Conservation (phyloP, 345 rosid species). For the Moricandia moricandioides region DNA sequence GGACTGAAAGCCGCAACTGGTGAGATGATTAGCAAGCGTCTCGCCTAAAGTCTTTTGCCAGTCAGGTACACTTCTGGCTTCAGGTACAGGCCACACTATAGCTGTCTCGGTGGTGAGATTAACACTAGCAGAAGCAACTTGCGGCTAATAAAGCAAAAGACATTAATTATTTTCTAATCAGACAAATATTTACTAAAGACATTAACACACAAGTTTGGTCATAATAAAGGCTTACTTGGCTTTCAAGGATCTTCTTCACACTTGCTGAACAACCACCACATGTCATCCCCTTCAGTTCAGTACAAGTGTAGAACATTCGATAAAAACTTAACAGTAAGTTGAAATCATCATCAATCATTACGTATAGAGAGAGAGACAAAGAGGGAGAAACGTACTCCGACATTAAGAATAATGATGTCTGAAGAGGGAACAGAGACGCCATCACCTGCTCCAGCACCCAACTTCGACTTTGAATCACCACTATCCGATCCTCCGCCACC, state of each 20-base stretch:
- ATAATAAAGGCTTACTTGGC: constrained; percentile 54
- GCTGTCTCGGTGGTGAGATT: constrained; percentile 95
- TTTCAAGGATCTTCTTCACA: constrained; percentile 89
- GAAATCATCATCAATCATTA: neutral
- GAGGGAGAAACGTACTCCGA: constrained; percentile 55
- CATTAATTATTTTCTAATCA: neutral
- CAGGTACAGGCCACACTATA: constrained; percentile 79
- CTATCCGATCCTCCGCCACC: constrained; percentile 53
- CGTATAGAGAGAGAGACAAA: neutral
- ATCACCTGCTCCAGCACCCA: constrained; percentile 33
- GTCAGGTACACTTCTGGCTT: constrained; percentile 67
- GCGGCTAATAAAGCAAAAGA: constrained; percentile 58
- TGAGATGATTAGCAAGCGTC: constrained; percentile 85
- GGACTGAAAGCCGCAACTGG: constrained; percentile 79
- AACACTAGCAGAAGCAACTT: constrained; percentile 83
- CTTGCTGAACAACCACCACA: constrained; percentile 99
- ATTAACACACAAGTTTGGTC: neutral
- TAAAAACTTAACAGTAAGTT: neutral
- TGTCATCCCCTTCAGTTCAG: constrained; percentile 74
- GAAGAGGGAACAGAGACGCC: constrained; percentile 48
- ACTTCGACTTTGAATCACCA: constrained; percentile 56
- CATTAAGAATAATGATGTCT: constrained; percentile 85
- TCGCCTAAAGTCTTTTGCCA: constrained; percentile 85
- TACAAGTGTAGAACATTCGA: neutral
- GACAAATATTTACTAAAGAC: neutral